Base-by-base conservation (phyloP, 352 stramenopile species). In the Pelagophyceae sp. region DNA sequence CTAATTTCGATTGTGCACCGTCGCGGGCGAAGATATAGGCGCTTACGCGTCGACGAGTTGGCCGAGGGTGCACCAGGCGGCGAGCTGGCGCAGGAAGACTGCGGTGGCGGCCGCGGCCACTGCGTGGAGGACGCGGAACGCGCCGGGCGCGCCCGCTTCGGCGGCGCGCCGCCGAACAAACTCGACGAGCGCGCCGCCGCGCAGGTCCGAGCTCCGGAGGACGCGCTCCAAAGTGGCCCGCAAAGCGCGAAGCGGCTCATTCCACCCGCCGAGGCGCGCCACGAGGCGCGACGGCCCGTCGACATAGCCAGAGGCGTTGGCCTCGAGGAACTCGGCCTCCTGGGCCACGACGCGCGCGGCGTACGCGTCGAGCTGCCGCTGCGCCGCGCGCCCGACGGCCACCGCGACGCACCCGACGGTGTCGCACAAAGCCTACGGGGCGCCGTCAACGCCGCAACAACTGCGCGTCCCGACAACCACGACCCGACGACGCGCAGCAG, bases 381-480 rank as follows among this genome's bases (percentile, higher is more conserved):
- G 25, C 35, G 67, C 67, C 35, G 11, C 33, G 35, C 25, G 17
- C 3, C 29, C 61, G 61, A 40, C 25, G 15, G 61, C 61, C 5
- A 35, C 11, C 20, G 27, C 33, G 15, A 31, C 67, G 64, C 40
- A 15, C 19, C 20, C 19, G 32, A 17, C 32, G 19, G 35, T 51
- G 23, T 72, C 35, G 64, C 35, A 40, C 6, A 17, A 72, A 15
- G 6, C 15, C n/a, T n/a, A n/a, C n/a, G n/a, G n/a, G n/a, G n/a
- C n/a, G n/a, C n/a, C n/a, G n/a, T 70, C 61, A n/a, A 70, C 61
- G 61, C 11, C 61, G 63, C 63, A 45, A n/a, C 29, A 27, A n/a
- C 1, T 29, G 11, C 2, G 19, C 31, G 63, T 45, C 31, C 2
- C 63, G 29, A 32, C 31, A 3, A 45, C 63, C 58, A 32, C 58